Conservation (phyloP, 208 protist genomes). For the Trypanosoma boissoni region DNA sequence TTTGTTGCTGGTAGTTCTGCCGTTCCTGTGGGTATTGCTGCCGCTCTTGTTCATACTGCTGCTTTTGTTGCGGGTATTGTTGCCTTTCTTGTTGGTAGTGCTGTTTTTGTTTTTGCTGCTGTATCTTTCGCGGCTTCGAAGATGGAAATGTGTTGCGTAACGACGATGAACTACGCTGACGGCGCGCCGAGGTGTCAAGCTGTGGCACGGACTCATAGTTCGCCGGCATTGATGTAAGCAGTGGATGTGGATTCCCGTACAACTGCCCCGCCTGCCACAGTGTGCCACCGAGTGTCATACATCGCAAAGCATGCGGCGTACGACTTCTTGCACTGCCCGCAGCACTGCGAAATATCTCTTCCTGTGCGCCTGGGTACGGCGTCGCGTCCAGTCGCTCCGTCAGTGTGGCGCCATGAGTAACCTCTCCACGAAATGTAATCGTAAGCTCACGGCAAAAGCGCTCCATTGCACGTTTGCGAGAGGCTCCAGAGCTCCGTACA, state of each 20-base stretch:
- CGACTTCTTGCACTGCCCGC: slow-evolving; percentile 12
- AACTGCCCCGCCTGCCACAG: slow-evolving; percentile 51
- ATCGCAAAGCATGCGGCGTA: slow-evolving; percentile 30
- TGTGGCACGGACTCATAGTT: background rate
- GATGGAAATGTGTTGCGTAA: no score
- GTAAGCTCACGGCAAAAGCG: slow-evolving; percentile 65
- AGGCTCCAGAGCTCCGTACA: slow-evolving; percentile 31
- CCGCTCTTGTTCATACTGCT: background rate
- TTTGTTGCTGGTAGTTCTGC: background rate
- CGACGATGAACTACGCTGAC: no score
- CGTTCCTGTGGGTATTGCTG: background rate
- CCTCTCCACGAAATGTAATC: slow-evolving; percentile 82
- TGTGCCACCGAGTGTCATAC: slow-evolving; percentile 55
- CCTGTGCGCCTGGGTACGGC: slow-evolving; percentile 60
- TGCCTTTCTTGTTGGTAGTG: background rate
- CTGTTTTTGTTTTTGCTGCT: background rate
- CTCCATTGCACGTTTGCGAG: slow-evolving; percentile 42
- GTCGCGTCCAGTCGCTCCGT: slow-evolving; percentile 59
- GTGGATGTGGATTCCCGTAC: slow-evolving; percentile 79
- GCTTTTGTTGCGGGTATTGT: background rate
- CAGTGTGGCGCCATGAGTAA: slow-evolving; percentile 56
- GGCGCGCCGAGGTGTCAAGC: background rate
- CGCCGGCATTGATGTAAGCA: slow-evolving; percentile 45
- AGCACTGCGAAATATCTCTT: slow-evolving; percentile 37
- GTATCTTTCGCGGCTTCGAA: background rate